These are phyloP conservation scores for Xylaria sp. DNA, from an alignment of 2,329 filamentous ascomycete species.

Conservation along the genomic window DNA sequence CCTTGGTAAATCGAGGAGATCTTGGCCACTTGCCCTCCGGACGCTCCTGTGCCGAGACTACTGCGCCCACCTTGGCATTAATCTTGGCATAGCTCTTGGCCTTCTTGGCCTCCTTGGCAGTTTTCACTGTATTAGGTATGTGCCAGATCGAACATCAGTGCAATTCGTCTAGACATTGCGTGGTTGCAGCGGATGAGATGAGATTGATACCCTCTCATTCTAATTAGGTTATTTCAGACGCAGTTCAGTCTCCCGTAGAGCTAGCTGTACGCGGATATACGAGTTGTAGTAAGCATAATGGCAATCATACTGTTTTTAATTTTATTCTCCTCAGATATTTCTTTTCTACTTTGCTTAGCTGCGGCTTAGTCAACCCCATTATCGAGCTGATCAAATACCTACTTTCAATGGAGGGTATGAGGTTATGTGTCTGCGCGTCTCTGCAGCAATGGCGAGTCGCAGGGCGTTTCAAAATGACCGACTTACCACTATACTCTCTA, in stretches of 20 bases:
- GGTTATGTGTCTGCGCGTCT: background rate
- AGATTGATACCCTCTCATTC: conserved; percentile 6
- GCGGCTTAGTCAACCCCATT: background rate
- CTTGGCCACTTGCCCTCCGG: conserved; percentile 34
- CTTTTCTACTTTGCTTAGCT: background rate
- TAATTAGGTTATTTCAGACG: conserved; percentile 10
- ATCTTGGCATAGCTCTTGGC: conserved; percentile 31
- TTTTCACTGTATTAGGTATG: conserved; percentile 9
- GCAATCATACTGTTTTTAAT: background rate
- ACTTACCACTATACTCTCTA: background rate
- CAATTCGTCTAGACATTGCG: conserved; percentile 10
- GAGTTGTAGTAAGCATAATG: conserved; percentile 28
- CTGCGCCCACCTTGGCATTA: conserved; percentile 43
- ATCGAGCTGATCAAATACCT: background rate
- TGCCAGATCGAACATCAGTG: conserved; percentile 8
- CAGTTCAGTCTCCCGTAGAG: background rate
- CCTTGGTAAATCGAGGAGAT: conserved; percentile 22
- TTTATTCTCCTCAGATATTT: background rate
- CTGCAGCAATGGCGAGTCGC: background rate
- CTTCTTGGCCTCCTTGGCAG: conserved; percentile 32
- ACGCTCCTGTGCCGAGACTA: conserved; percentile 46
- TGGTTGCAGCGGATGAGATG: conserved; percentile 15
- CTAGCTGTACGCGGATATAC: conserved; percentile 2
- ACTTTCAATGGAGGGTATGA: background rate
- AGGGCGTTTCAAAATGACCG: background rate